phyloP scores from a whole-genome alignment of 106 monocot species.

The Amphibolis antarctica region DNA sequence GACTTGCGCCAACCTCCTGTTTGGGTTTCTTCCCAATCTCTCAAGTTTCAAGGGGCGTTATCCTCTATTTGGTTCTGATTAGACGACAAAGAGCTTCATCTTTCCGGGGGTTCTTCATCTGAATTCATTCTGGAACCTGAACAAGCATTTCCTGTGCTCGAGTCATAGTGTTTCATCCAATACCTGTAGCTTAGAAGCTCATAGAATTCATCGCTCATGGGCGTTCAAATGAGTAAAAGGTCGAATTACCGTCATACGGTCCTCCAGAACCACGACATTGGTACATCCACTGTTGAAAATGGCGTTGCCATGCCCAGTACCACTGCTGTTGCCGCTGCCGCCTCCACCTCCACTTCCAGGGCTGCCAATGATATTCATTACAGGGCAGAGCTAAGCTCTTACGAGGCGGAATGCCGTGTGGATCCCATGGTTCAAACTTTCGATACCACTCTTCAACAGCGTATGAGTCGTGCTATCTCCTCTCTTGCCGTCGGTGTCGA shows the following conservation, averaged over 20 bases:
- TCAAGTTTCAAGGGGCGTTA: too few species aligned
- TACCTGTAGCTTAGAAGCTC: neutral
- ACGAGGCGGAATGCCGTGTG: constrained; percentile 51
- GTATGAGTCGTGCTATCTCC: constrained; percentile 71
- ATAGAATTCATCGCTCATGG: constrained; percentile 22
- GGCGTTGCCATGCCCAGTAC: neutral
- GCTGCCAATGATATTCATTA: constrained; percentile 2
- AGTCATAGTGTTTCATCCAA: neutral
- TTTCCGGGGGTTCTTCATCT: too few species aligned
- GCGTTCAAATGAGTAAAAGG: constrained; percentile 31
- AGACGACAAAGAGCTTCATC: too few species aligned
- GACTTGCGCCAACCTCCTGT: too few species aligned
- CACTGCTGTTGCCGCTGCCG: neutral
- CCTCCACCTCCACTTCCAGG: neutral
- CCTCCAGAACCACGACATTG: neutral
- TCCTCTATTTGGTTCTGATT: too few species aligned
- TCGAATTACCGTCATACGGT: constrained; percentile 4
- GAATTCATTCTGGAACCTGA: neutral
- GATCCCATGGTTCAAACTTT: constrained; percentile 72
- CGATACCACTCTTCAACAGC: constrained; percentile 61
- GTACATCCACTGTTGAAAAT: neutral
- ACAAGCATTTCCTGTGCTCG: neutral
- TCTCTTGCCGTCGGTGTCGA: constrained; percentile 55
- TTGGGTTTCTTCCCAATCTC: too few species aligned
- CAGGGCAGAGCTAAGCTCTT: constrained; percentile 43